Base-by-base conservation (phyloP, 768 basidiomycete species). In the Agrocybe pediades region DNA sequence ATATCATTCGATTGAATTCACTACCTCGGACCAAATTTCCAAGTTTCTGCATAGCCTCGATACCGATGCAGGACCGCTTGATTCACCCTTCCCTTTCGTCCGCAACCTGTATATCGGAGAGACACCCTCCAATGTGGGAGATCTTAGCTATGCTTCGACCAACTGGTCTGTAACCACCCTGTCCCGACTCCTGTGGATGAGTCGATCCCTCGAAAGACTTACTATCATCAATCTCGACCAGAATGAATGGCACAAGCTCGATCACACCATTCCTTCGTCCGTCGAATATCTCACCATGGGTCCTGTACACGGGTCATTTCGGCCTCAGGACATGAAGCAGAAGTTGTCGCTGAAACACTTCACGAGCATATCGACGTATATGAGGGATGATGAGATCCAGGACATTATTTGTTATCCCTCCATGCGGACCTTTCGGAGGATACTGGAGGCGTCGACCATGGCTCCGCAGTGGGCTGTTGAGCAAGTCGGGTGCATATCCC, bases 341-440 rank as follows among this genome's bases (percentile, higher is more conserved):
- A 41, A 42, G 9, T 68, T 66, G 11, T 55, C 45, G 13, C 50
- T 74, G 27, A 56, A 56, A 24, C 49, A 51, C 36, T 67, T 75
- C 54, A 72, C 71, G n/a, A 74, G 70, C 50, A 57, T 56, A 8
- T 58, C 65, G 13, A 70, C 70, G 16, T 69, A 62, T 59, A 68
- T 75, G 67, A 62, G 68, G 6, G 72, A 72, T 46, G 67, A 65
- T 33, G 75, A 74, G 56, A 59, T 74, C 15, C 57, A 56, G 27
- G 66, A 71, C 30, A 53, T 70, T 25, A 62, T 72, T 25, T 53
- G 58, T 15, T 68, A 65, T 20, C 65, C 71, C 16, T 56, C 62
- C 19, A 59, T 71, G 57, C 60, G 58, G 33, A 60, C 26, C 15
- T 62, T 75, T 36, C 62, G 72, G 21, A 42, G 70, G 17, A 51